Base-by-base conservation (phyloP, 1,139 yeast genomes). In the Sugiyamaella grinbergsii region DNA sequence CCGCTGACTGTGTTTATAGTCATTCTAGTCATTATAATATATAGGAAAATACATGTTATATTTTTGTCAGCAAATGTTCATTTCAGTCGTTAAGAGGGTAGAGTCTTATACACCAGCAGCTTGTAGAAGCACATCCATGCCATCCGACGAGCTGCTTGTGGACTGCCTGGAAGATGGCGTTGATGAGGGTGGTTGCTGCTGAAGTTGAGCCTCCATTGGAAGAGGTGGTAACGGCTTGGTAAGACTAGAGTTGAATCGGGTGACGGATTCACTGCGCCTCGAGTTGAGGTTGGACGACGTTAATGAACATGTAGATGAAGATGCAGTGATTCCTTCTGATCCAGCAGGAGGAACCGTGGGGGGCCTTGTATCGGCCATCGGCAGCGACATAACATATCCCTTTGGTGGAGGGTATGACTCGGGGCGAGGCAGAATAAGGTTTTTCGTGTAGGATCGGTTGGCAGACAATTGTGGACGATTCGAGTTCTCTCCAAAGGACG, bases 221-320 rank as follows among this genome's bases (percentile, higher is more conserved):
- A 65, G 53, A 4, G 69, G 69, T 13, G 70, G 70, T 36, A 66
- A 53, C 11, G 70, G 70, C 54, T 66, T 66, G 48, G 63, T 54
- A 49, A 58, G 45, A 33, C 50, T 50, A 37, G 48, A 41, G 49
- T 49, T 53, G 39, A 37, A 45, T 6, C 49, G 37, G 5, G 32
- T 24, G n/a, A 31, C 16, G 22, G 55, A 41, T 19, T 31, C 40
- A 33, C 16, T 24, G 22, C 46, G 32, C 18, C 45, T 13, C n/a
- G 36, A 20, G 55, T 31, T 15, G 51, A 11, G n/a, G 33, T 5
- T 29, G 36, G 22, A 43, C n/a, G n/a, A n/a, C n/a, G n/a, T n/a
- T n/a, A n/a, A n/a, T n/a, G n/a, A n/a, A n/a, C n/a, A n/a, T n/a
- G 34, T 13, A 50, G 38, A 15, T 10, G 44, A 41, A n/a, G n/a